phyloP scores from a whole-genome alignment of 148 eudicot species.

The Nepenthes gracilis region DNA sequence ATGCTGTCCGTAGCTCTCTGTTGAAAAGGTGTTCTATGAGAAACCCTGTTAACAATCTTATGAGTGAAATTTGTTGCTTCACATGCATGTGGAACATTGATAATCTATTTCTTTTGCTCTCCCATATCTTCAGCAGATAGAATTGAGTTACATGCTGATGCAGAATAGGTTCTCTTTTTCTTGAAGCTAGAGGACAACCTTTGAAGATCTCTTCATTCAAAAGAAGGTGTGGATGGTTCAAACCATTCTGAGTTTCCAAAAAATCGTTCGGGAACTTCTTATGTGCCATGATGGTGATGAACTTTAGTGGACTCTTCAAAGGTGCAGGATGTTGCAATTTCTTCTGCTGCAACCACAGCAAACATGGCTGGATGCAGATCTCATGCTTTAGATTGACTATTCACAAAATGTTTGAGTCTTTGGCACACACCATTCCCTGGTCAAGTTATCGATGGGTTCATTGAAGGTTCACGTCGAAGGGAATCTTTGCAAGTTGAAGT shows the following conservation, averaged over 20 bases:
- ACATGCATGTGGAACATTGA: too few relatives aligned
- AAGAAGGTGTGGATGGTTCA: slow-evolving; percentile 38
- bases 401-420: slow-evolving; percentile 61
- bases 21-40: too few relatives aligned
- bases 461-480: slow-evolving; percentile 21
- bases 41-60: too few relatives aligned
- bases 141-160: too few relatives aligned
- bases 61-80: too few relatives aligned
- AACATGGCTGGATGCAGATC: slow-evolving; percentile 29
- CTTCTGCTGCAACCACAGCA: slow-evolving; percentile 28
- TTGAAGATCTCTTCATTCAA: slow-evolving; percentile 60
- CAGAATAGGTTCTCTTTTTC: neutral
- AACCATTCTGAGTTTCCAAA: slow-evolving; percentile 36
- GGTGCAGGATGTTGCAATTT: slow-evolving; percentile 31
- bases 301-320: slow-evolving; percentile 22
- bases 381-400: slow-evolving; percentile 45
- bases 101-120: too few relatives aligned
- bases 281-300: slow-evolving; percentile 42
- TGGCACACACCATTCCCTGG: slow-evolving; percentile 34
- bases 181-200: slow-evolving; percentile 30
- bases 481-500: slow-evolving; percentile 22
- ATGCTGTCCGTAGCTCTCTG: too few relatives aligned
- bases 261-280: slow-evolving; percentile 39
- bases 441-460: slow-evolving; percentile 24
- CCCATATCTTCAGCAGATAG: too few relatives aligned